A percentile compares a stretch with the other conserved stretches of the same genome.
Evolutionary conservation across 768 basidiomycete genomes (phyloP).

Genomic region (Boletus fagicola): DNA sequence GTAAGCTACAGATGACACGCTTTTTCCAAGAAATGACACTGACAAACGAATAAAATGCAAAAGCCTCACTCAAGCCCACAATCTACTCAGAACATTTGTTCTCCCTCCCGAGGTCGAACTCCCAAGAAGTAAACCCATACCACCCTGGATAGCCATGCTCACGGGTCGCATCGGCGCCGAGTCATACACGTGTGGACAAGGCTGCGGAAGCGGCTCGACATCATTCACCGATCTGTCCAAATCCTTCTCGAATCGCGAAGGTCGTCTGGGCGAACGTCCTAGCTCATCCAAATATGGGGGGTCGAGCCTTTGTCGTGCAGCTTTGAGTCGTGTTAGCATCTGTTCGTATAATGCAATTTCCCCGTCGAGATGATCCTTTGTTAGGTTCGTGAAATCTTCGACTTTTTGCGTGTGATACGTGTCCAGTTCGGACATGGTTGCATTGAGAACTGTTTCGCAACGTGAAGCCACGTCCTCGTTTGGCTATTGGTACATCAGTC

Average conservation of each 20-base stretch:
- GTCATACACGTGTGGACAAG: slow-evolving; percentile 78
- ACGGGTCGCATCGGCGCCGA: slow-evolving; percentile 73
- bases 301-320: slow-evolving; percentile 56
- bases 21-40: neutral
- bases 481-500: slow-evolving; percentile 36
- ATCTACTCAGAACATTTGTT: slow-evolving; percentile 59
- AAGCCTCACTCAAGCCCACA: slow-evolving; percentile 42
- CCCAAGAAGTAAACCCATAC: slow-evolving; percentile 62
- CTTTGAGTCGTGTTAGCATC: slow-evolving; percentile 55
- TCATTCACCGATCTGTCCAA: slow-evolving; percentile 52
- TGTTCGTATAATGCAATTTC: slow-evolving; percentile 78
- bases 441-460: slow-evolving; percentile 86
- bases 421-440: slow-evolving; percentile 86
- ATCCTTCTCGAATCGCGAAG: slow-evolving; percentile 77
- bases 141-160: slow-evolving; percentile 69
- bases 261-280: slow-evolving; percentile 50
- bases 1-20: neutral
- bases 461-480: slow-evolving; percentile 67
- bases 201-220: slow-evolving; percentile 55
- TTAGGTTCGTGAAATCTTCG: slow-evolving; percentile 61
- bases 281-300: slow-evolving; percentile 47
- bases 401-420: slow-evolving; percentile 71
- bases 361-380: slow-evolving; percentile 71
- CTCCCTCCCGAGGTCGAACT: slow-evolving; percentile 33
- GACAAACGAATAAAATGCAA: neutral